Evolutionary conservation across 345 rosid genomes (phyloP), one percentile per base, ranked within the genome.

Genomic region (Capsella bursapastoris): DNA sequence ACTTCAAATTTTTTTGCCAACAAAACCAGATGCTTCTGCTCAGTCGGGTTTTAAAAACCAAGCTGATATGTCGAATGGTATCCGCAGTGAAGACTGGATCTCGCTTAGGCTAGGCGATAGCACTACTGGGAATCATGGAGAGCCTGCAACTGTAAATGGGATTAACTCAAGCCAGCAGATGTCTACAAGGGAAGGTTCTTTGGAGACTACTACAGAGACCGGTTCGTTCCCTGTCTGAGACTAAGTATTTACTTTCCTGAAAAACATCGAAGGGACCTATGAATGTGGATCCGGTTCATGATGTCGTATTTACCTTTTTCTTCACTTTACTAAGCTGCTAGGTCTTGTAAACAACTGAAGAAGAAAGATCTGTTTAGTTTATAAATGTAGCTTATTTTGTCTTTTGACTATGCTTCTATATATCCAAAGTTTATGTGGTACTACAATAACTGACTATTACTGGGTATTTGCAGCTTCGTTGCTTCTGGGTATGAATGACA

Each of bases 21-120:
- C 94, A 4, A 80, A 83, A 79, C 89, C 92, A 51, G 88, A 78
- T 81, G 84, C 86, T 56, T 75, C 97, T 57, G 72, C 76, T 67
- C 96, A 84, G 68, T 56, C 89, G 15, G 80, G 86, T 82, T 18
- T 79, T 79, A 83, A 91, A 76, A 88, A 84, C 78, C 89, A 83
- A 75, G 86, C 81, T 79, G 92, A 88, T 67, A 61, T 80, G 73
- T 85, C 97, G 25, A 92, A 92, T 75, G 90, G 97, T 73, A 74
- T 86, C 63, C 86, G 82, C 12, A 79, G 79, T 63, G 98, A 92
- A 48, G 99, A 90, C 78, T 95, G 96, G 96, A 88, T 92, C 57
- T 95, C 98, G 60, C 96, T 95, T 67, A 88, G 92, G 61, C 92
- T 95, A 62, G 98, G 99, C 34, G 99, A 85, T 76, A 83, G 88